Base-by-base conservation (phyloP, 2,329 filamentous ascomycete species). In the Salinomyces thailandicus region DNA sequence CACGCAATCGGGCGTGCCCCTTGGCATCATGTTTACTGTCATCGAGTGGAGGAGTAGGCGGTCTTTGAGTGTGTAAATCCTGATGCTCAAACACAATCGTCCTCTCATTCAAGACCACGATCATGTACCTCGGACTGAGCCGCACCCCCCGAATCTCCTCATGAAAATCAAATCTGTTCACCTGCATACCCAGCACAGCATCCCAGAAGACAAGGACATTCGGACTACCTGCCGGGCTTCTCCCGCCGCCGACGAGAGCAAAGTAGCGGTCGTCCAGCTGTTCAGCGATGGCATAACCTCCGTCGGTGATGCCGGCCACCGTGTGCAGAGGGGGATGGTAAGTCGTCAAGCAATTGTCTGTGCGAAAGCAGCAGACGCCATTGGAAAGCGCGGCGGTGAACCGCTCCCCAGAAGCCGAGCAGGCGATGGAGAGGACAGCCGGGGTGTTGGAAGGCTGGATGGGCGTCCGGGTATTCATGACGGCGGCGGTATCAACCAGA, bases 351-450 rank as follows among this genome's bases (percentile, higher is more conserved):
- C 57, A 60, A 31, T 60, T 59, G 38, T 59, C 55, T 14, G 49
- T 44, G 3, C 55, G 48, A 33, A 57, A 58, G 11, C 54, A 39
- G 22, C 83, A 64, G 86, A 85, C 87, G 18, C 89, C 89, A 8
- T 79, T 79, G 54, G 93, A 83, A 6, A 94, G 69, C 6, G 85
- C 91, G 18, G 93, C 82, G 17, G 85, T 75, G 61, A 96, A 96
- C 54, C 81, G 87, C 50, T 77, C 87, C 47, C 75, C 75, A 58
- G 91, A 84, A 52, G 77, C 72, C 56, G 95, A 96, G 66, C 94
- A 94, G 6, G 82, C 77, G 31, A 81, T 77, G 11, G 85, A 93
- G 24, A 95, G 72, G 8, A 86, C 87, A 42, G 79, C 73, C 4
- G 82, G 80, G 36, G 79, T 76, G 29, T 71, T 72, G 13, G 83